phyloP scores from a whole-genome alignment of 768 basidiomycete genomes.

The Sarcomyxa edulis region DNA sequence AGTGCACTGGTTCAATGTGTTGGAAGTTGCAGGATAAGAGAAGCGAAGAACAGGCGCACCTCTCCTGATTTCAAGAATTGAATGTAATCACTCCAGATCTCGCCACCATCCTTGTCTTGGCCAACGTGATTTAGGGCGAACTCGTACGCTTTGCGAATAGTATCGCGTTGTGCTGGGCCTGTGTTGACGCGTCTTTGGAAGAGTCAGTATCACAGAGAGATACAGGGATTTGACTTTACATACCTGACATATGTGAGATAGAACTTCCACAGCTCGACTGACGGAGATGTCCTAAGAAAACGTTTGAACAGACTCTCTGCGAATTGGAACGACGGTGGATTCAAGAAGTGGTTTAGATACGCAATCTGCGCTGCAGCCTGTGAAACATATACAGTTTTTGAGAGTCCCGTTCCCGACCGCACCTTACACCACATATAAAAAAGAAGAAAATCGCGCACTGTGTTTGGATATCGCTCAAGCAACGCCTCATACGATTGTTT shows the following conservation, averaged over 20 bases:
- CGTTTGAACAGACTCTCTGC: slow-evolving; percentile 88
- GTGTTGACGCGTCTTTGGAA: slow-evolving; percentile 56
- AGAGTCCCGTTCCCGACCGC: neutral
- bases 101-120: slow-evolving; percentile 86
- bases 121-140: slow-evolving; percentile 87
- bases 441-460: slow-evolving; percentile 51
- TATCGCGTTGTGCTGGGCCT: slow-evolving; percentile 65
- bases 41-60: slow-evolving; percentile 34
- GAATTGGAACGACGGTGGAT: slow-evolving; percentile 59
- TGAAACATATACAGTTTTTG: neutral
- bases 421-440: slow-evolving; percentile 6
- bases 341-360: slow-evolving; percentile 74
- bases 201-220: slow-evolving; percentile 6
- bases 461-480: slow-evolving; percentile 85
- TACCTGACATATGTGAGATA: slow-evolving; percentile 92
- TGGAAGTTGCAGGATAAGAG: slow-evolving; percentile 21
- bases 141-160: slow-evolving; percentile 86
- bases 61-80: slow-evolving; percentile 79
- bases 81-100: slow-evolving; percentile 94
- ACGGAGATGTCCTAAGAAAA: slow-evolving; percentile 80
- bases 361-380: slow-evolving; percentile 82
- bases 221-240: slow-evolving; percentile 22
- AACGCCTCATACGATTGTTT: slow-evolving; percentile 79
- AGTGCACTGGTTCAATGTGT: slow-evolving; percentile 34
- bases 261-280: slow-evolving; percentile 88